Conservation (phyloP, 257 asterid genomes). For the Nyctanthes arbortristis region DNA sequence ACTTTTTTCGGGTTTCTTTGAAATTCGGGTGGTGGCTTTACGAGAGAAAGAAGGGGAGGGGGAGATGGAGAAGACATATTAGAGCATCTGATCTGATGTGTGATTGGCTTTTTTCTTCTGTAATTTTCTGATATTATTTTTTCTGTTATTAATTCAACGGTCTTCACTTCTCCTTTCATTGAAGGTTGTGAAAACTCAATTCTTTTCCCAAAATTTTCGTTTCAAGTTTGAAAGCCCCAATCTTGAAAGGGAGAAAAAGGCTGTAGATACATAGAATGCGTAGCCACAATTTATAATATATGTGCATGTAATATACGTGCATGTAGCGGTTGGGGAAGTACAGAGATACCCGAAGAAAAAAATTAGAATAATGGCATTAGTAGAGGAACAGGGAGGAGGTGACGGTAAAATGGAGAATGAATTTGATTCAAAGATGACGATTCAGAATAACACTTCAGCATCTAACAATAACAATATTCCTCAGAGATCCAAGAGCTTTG, state of each 20-base stretch:
- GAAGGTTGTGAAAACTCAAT: conserved; percentile 56
- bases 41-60: conserved; percentile 43
- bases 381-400: conserved; percentile 38
- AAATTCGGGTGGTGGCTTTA: conserved; percentile 56
- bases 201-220: conserved; percentile 39
- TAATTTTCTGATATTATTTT: no score
- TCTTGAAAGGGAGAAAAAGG: conserved; percentile 22
- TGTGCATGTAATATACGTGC: conserved; percentile 24
- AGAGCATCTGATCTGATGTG: conserved; percentile 57
- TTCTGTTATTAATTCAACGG: conserved; percentile 65
- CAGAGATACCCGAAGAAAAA: no score
- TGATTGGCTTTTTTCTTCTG: conserved; percentile 42
- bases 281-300: conserved; percentile 12
- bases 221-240: conserved; percentile 30
- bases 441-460: conserved; percentile 56
- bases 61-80: conserved; percentile 26
- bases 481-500: conserved; percentile 82
- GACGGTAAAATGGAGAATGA: conserved; percentile 70
- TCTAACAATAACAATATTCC: conserved; percentile 29
- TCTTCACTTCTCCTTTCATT: conserved; percentile 49
- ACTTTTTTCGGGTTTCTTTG: conserved; percentile 51
- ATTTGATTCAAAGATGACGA: conserved; percentile 72
- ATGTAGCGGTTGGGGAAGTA: conserved; percentile 35
- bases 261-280: conserved; percentile 13
- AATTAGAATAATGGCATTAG: conserved; percentile 62